Percentiles rank a stretch among this genome's conserved stretches.
phyloP scores from a whole-genome alignment of 2,329 filamentous ascomycete species.

The Penicillium palitans region DNA sequence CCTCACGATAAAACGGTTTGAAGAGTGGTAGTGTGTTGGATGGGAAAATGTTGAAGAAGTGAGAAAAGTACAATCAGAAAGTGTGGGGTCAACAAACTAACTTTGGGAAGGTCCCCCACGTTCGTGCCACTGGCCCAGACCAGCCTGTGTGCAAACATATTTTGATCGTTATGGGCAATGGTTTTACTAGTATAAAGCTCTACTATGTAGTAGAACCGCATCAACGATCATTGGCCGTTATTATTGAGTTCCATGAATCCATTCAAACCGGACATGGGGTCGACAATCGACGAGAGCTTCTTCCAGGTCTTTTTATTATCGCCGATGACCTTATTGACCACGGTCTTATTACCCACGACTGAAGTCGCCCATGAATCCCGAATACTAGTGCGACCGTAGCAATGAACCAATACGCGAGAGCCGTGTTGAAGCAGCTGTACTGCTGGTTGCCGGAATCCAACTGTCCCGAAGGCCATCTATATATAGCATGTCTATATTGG shows the following conservation, averaged over 20 bases:
- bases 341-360: not conserved
- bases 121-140: no score
- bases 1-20: not conserved
- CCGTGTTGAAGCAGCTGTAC: not conserved
- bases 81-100: not conserved
- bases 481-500: no score
- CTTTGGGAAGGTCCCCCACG: not conserved
- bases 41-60: not conserved
- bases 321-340: not conserved
- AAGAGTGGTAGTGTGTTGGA: not conserved
- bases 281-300: not conserved
- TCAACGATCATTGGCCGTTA: not conserved
- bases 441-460: no score
- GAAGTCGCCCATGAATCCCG: not conserved
- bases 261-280: not conserved
- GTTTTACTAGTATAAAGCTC: no score
- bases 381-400: not conserved
- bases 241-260: not conserved
- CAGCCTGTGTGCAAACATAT: not conserved
- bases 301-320: not conserved
- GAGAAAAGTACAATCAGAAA: not conserved
- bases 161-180: not conserved
- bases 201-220: no score
- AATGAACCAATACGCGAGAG: not conserved
- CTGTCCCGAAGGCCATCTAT: no score